Base-by-base conservation (phyloP, 129 eudicot species). In the Artemisia annua region DNA sequence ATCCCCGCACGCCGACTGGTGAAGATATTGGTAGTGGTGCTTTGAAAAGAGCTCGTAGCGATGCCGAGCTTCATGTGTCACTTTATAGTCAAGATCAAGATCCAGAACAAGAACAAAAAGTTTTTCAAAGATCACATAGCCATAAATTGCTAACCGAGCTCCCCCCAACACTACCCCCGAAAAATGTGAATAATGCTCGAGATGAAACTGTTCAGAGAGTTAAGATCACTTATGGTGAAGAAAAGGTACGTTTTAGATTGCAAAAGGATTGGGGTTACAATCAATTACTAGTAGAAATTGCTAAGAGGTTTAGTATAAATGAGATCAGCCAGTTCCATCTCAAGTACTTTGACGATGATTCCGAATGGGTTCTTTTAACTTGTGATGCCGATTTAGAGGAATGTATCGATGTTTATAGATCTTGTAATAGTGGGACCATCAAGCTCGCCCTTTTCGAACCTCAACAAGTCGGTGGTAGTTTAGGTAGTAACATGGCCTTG, bases 341-440 rank as follows among this genome's bases (percentile, higher is more conserved):
- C 70, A 93, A 89, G 72, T 93, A 93, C 84, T 83, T 93, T 66
- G 98, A 93, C 48, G 98, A 93, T 84, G 98, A 93, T 70, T 85
- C 85, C 0, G 98, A 93, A 67, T 93, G 98, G 98, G 95, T 93
- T 13, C 73, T 93, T 58, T 78, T 93, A 48, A 93, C 98, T 4
- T 89, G 97, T 56, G 89, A 90, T 84, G 96, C 82, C 32, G 98
- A 93, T 68, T 79, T 93, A 28, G 92, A 87, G 80, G 98, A 93
- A 70, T 93, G 98, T 56, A 30, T 90, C 4, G 92, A 93, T 53
- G 91, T 93, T 22, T 87, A 84, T 58, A 71, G 75, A 20, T 71
- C 87, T 12, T 83, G 89, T 48, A 58, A 60, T 14, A 75, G 44
- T 67, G 80, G 76, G 43, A 93, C 96, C 5, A 82, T 93, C 56